Evolutionary conservation across 257 asterid genomes (phyloP).

Genomic region (Nicotiana paniculata): DNA sequence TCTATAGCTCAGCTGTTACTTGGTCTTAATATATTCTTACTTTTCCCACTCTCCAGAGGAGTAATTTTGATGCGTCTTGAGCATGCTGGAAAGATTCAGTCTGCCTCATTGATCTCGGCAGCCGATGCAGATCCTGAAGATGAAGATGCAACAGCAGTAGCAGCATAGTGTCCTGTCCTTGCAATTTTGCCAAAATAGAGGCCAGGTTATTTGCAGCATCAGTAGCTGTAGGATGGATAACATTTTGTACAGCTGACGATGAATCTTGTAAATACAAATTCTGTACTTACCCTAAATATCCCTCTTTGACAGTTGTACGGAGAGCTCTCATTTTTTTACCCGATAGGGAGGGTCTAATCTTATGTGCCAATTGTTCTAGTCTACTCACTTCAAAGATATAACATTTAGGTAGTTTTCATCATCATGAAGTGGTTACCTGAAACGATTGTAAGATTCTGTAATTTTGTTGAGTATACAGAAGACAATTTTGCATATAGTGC

Average conservation of each 20-base stretch:
- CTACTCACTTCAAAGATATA: background rate
- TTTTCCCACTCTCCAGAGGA: constrained; percentile 43
- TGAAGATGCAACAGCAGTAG: constrained; percentile 39
- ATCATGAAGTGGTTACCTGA: background rate
- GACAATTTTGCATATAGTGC: background rate
- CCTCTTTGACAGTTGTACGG: background rate
- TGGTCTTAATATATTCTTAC: background rate
- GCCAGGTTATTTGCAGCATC: background rate
- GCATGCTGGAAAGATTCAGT: constrained; percentile 86
- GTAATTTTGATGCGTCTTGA: constrained; percentile 96
- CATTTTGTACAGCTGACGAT: constrained; percentile 7
- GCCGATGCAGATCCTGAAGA: constrained; percentile 55
- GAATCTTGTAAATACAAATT: background rate
- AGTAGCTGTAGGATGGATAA: background rate
- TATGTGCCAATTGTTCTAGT: background rate
- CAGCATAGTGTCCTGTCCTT: constrained; percentile 11
- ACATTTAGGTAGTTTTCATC: background rate
- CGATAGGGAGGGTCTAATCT: background rate
- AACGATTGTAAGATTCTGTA: background rate
- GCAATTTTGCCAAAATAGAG: background rate
- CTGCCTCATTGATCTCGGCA: constrained; percentile 82
- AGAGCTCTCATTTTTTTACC: background rate
- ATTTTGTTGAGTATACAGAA: background rate
- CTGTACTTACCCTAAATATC: background rate
- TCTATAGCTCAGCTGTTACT: background rate